Base-by-base conservation (phyloP, 164 flowering plant species). In the Chloranthus sessilifolius region DNA sequence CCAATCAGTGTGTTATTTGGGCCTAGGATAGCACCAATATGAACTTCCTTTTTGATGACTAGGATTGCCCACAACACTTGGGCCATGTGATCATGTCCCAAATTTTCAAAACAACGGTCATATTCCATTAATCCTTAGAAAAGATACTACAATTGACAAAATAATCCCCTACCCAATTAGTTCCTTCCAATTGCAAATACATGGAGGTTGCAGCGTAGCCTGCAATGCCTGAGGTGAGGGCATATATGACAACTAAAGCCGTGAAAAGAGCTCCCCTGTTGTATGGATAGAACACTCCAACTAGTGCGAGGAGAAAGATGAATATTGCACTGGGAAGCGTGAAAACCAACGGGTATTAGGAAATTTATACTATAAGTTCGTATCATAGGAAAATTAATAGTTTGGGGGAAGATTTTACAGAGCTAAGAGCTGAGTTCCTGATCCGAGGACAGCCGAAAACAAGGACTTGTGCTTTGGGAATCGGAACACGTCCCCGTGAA, bases 401-500 rank as follows among this genome's bases (percentile, higher is more conserved):
- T n/a, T n/a, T n/a, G n/a, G n/a, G n/a, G n/a, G n/a, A n/a, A n/a
- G n/a, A n/a, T n/a, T n/a, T 75, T 72, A 78, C 83, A 78, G 66
- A 17, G 70, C 56, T 26, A 78, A 63, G 37, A 78, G 59, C 65
- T 78, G 83, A 23, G 74, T 65, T 19, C 83, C 83, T 54, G 74
- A 73, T 44, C 80, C 83, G 47, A 75, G 69, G 20, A 72, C 64
- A 2, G 80, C 83, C 11, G 80, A 66, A 51, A 78, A 63, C 39
- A 78, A 34, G 11, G 76, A 75, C 52, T 78, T 78, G 64, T 63
- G 53, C 51, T 67, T 73, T 7, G 80, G 83, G 52, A 45, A 78
- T 24, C 83, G 65, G n/a, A 78, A 78, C 19, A 78, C 83, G 68
- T 78, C 80, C 16, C 78, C 80, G 56, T 78, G 83, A 29, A 73